Base-by-base conservation (phyloP, 768 basidiomycete species). In the Kwoniella bestiolae region DNA sequence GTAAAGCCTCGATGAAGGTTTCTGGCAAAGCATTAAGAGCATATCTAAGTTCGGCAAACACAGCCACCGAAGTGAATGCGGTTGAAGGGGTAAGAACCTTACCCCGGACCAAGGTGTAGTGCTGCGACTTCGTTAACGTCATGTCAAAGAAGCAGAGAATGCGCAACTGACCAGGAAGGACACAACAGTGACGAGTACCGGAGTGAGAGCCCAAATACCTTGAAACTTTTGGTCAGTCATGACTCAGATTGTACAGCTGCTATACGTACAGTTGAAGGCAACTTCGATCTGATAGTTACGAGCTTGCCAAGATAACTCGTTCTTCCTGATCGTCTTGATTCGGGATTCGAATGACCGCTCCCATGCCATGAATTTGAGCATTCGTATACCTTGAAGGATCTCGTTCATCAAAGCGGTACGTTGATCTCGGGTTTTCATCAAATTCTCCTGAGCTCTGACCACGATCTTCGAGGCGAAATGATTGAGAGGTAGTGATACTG, bases 361-460 rank as follows among this genome's bases (percentile, higher is more conserved):
- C 93, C 88, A 89, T 16, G 92, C 93, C 92, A 95, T 94, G 81
- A 94, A 96, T 77, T 95, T 94, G 71, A 94, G 86, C 91, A 94
- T 94, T 31, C 92, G 86, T 63, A 94, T 94, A 12, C 86, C 92
- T 52, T 91, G 91, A 9, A 94, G 83, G 66, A 94, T 83, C 81
- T 94, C 92, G 73, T 94, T 94, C 93, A 95, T 96, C 56, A 95
- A 82, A 3, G 90, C 85, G 25, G 94, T 91, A 46, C 94, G 86
- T 81, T 94, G 91, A 72, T 96, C 94, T 29, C 92, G 86, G 28
- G 91, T 86, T 81, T 93, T 94, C 93, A 94, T 92, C 18, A 94
- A 83, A 71, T 89, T 90, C 57, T 92, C 90, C 76, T 93, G 91
- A 1, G 90, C 89, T 12, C 82, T 81, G 12, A 91, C 86, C 26